A percentile compares a stretch with the other conserved stretches of the same genome.
phyloP scores from a whole-genome alignment of 2,329 filamentous ascomycete genomes.

The Fusarium gaditjirri region DNA sequence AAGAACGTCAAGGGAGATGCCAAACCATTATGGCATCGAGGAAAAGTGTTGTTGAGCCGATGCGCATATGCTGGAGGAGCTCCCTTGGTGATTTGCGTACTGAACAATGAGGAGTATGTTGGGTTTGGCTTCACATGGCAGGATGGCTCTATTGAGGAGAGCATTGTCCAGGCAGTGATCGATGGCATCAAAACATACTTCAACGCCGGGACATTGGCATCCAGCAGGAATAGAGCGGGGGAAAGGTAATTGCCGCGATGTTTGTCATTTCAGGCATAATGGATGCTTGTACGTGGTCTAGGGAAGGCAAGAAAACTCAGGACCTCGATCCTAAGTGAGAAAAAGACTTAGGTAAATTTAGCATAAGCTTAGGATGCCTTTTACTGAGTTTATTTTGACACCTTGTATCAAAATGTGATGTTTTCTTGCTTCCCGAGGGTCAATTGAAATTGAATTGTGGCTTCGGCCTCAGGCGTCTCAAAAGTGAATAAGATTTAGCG shows the following conservation, averaged over 20 bases:
- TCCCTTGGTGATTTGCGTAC: background rate
- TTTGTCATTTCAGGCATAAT: background rate
- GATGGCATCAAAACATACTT: background rate
- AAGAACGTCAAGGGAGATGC: background rate
- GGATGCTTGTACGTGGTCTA: background rate
- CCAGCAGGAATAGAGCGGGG: background rate
- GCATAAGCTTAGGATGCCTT: too few species aligned
- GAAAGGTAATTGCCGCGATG: background rate
- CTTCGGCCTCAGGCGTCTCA: background rate
- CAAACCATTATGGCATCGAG: background rate
- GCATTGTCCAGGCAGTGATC: background rate
- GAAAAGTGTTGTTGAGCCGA: background rate
- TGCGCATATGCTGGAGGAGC: slow-evolving; percentile 2
- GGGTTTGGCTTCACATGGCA: slow-evolving; percentile 10
- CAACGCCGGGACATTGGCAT: fast-evolving
- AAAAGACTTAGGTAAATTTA: too few species aligned
- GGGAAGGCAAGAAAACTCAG: too few species aligned
- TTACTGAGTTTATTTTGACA: too few species aligned
- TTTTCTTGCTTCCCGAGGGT: too few species aligned
- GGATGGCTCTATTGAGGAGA: background rate
- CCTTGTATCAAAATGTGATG: too few species aligned
- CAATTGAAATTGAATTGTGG: background rate
- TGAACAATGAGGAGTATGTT: background rate
- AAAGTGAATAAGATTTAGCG: background rate
- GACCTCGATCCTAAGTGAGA: too few species aligned